Evolutionary conservation across 768 basidiomycete genomes (phyloP), one percentile per base, ranked within the genome.

Genomic region (Leucocoprinus sp.): DNA sequence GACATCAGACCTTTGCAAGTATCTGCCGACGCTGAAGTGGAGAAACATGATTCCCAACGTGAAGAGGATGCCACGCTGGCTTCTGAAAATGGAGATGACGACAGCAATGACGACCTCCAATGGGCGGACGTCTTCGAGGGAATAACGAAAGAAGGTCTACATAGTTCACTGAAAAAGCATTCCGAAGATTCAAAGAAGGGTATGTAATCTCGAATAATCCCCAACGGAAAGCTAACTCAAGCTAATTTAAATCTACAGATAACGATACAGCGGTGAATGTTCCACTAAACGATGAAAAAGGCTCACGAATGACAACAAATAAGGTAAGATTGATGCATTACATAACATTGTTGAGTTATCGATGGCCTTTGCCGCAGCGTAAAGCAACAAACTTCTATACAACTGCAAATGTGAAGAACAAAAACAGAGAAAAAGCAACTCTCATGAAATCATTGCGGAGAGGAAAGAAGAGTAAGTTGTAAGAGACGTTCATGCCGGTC

Each of bases 361-460:
- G 18, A 45, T 43, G 17, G 36, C 36, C 45, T 45, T 44, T 43
- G 15, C 38, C 38, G 50, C 57, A 90, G 91, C 84, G 81, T 69
- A 92, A 88, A 65, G 78, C 88, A 8, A 71, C 74, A 45, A 97
- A 98, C 67, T 97, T 92, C 68, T 96, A 89, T 68, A 77, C 82
- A 2, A 73, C 60, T 31, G 76, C 84, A 4, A 92, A 92, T 52
- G 87, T 92, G 52, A 92, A 92, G 70, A 91, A 90, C 64, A 90
- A 84, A 62, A 88, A 78, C 52, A 78, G 86, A 26, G 64, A 65
- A 37, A 84, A 82, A 55, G 72, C 78, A 17, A 71, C 75, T 18
- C 53, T 83, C 39, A 65, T 84, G 63, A 78, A 75, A 57, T 68
- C 75, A 8, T 58, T 81, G 17, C 65, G 67, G 49, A 71, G 63